Base-by-base conservation (phyloP, 1,139 yeast species). In the Hemisphaericaspora xylanilytica region DNA sequence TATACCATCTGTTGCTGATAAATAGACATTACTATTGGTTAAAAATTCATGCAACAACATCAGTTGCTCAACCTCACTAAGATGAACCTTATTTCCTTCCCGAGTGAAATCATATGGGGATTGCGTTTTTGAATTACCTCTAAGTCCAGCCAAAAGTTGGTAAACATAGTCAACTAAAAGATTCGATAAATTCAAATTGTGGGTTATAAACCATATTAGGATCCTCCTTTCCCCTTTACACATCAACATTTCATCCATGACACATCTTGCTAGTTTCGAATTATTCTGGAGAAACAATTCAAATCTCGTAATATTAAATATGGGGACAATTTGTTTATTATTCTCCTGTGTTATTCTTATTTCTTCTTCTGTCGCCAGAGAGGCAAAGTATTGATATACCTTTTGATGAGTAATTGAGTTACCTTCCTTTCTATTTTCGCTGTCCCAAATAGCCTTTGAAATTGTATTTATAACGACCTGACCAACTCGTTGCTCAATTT, bases 31-130 rank as follows among this genome's bases (percentile, higher is more conserved):
- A 18, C 82, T 72, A 43, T 75, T 80, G 12, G 77, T 69, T 41
- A 84, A 67, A 49, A 83, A 80, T 53, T 81, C 87, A 56, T 82
- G 88, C 29, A 84, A 56, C n/a, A 84, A 52, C 85, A 82, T 80
- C 51, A 76, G 75, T 43, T 62, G 68, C 48, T 84, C 90, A 34
- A 80, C 67, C 7, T 72, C 78, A 25, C 82, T 75, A 12, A 82
- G 56, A 7, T 59, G 61, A 8, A 81, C 48, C 3, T 48, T 43
- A 3, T 62, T 46, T 0, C 88, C 90, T 42, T 65, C 63, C 50
- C 89, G 66, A 6, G 85, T 74, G 51, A 80, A 78, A 11, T 51
- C 47, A 39, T 70, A 73, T 8, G 65, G 64, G 3, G 53, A 43
- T 14, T 51, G 49, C 5, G 51, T 47, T 11, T 53, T 50, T 5